Percentiles rank a stretch among this genome's conserved stretches.
phyloP scores from a whole-genome alignment of 768 basidiomycete genomes.

The Boletus subcaerulescens region DNA sequence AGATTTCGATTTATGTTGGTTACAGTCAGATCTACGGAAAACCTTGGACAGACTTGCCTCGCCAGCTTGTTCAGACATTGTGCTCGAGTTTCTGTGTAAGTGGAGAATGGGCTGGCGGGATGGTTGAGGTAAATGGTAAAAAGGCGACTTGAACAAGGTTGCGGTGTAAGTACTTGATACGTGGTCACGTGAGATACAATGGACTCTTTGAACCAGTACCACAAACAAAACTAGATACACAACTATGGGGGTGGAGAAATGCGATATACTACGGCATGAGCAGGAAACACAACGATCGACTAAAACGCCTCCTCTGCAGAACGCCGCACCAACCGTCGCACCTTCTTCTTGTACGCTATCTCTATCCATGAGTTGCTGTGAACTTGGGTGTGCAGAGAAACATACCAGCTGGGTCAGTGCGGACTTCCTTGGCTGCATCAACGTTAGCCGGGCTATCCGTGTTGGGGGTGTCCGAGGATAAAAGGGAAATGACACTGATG shows the following conservation, averaged over 20 bases:
- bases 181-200: slow-evolving; percentile 26
- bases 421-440: slow-evolving; percentile 88
- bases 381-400: not conserved
- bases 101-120: slow-evolving; percentile 10
- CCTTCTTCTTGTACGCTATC: slow-evolving; percentile 91
- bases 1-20: slow-evolving; percentile 31
- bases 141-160: not conserved
- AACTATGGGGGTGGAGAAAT: slow-evolving; percentile 5
- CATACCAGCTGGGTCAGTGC: slow-evolving; percentile 60
- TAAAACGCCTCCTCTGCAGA: slow-evolving; percentile 90
- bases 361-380: slow-evolving; percentile 13
- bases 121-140: slow-evolving; percentile 7
- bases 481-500: slow-evolving; percentile 91
- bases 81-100: not conserved
- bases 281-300: slow-evolving; percentile 25
- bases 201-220: no score
- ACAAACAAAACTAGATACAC: not conserved
- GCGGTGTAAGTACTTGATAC: not conserved
- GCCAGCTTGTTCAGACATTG: slow-evolving; percentile 42
- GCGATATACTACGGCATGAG: slow-evolving; percentile 16
- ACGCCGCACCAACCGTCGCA: slow-evolving; percentile 79
- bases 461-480: slow-evolving; percentile 90
- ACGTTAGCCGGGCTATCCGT: slow-evolving; percentile 94
- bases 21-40: slow-evolving; percentile 23
- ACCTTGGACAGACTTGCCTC: slow-evolving; percentile 33